phyloP scores from a whole-genome alignment of 1,139 yeast species.

The Diutina pseudorugosa region DNA sequence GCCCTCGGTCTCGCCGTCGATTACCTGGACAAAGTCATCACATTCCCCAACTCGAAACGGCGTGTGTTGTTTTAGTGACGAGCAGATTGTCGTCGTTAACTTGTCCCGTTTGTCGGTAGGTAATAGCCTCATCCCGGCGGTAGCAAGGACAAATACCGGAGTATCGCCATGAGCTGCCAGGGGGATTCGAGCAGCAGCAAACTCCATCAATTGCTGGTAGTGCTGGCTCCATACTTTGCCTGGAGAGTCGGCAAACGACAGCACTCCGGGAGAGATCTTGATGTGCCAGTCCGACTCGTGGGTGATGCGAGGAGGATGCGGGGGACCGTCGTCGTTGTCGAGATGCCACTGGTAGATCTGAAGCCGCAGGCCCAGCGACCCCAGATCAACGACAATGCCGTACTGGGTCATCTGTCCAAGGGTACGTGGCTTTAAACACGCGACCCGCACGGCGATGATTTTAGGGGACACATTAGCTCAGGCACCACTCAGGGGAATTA shows the following conservation, averaged over 20 bases:
- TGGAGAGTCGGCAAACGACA: constrained; percentile 33
- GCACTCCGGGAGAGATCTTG: constrained; percentile 62
- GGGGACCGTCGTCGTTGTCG: constrained; percentile 19
- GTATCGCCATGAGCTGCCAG: constrained; percentile 38
- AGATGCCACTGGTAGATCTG: constrained; percentile 53
- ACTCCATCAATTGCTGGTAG: constrained; percentile 38
- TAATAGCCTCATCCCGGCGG: constrained; percentile 73
- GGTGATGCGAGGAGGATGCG: constrained; percentile 26
- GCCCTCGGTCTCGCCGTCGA: constrained; percentile 77
- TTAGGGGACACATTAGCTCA: too few relatives aligned
- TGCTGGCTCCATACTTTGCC: constrained; percentile 49
- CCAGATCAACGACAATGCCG: constrained; percentile 73
- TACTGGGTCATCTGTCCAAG: constrained; percentile 17
- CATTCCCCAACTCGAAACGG: constrained; percentile 41
- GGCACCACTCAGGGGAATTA: too few relatives aligned
- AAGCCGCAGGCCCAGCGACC: constrained; percentile 69
- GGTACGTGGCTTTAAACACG: neutral
- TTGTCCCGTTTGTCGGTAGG: constrained; percentile 32
- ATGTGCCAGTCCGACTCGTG: constrained; percentile 50
- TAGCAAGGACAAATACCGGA: constrained; percentile 63
- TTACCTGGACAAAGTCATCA: constrained; percentile 49
- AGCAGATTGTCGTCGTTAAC: constrained; percentile 42
- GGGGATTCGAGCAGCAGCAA: constrained; percentile 53
- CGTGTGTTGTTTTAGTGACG: constrained; percentile 32
- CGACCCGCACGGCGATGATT: neutral